phyloP scores from a whole-genome alignment of 163 green algal genomes.

The Trebouxia gelatinosa region DNA sequence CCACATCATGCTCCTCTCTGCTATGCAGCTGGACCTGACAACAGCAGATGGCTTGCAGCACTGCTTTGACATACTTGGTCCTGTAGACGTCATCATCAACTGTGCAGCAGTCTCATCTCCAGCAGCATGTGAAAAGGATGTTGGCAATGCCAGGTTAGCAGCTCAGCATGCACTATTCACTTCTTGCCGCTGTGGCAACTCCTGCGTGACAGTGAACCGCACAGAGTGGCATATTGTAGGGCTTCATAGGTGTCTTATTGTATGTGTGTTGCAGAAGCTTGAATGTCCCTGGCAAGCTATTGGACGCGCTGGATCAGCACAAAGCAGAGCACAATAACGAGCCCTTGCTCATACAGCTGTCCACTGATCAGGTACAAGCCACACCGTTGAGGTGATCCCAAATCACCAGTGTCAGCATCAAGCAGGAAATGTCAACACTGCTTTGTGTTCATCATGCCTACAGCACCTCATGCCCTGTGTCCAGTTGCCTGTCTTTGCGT shows the following conservation, averaged over 20 bases:
- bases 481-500: no score
- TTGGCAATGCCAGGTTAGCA: slow-evolving; percentile 36
- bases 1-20: neutral
- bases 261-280: slow-evolving; percentile 36
- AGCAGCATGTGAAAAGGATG: slow-evolving; percentile 50
- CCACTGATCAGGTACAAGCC: slow-evolving; percentile 53
- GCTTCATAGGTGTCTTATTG: neutral
- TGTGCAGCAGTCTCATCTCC: slow-evolving; percentile 54
- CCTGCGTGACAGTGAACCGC: no score
- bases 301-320: slow-evolving; percentile 44
- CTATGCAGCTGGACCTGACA: slow-evolving; percentile 51
- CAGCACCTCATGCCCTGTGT: no score
- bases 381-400: neutral
- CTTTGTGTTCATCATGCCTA: no score
- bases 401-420: no score
- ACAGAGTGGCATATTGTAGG: neutral
- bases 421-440: no score
- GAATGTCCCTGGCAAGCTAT: slow-evolving; percentile 55
- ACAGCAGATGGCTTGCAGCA: slow-evolving; percentile 51
- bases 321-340: neutral
- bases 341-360: slow-evolving; percentile 52
- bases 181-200: no score
- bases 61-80: slow-evolving; percentile 42
- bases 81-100: slow-evolving; percentile 59
- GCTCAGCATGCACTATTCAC: neutral